Conservation (phyloP, 2,329 filamentous ascomycete species). For the Hymenoscyphus occultus region DNA sequence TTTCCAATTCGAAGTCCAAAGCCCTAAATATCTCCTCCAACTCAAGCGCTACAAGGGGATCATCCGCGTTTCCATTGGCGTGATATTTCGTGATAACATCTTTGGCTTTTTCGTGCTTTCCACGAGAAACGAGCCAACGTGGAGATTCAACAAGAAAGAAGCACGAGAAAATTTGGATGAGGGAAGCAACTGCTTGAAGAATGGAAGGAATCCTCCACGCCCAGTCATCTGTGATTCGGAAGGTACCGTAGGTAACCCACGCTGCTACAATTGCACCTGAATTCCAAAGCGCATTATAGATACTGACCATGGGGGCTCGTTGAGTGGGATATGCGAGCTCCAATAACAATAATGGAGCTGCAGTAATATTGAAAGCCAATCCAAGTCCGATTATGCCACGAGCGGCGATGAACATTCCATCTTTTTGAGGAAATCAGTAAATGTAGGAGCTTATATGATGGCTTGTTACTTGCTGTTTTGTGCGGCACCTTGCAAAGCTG, state of each 20-base stretch:
- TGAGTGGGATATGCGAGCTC: slow-evolving; percentile 39
- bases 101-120: slow-evolving; percentile 50
- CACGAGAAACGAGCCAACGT: slow-evolving; percentile 56
- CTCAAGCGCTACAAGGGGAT: slow-evolving; percentile 48
- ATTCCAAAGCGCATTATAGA: slow-evolving; percentile 38
- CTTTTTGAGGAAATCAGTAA: slow-evolving; percentile 7
- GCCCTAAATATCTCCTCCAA: slow-evolving; percentile 25
- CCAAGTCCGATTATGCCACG: slow-evolving; percentile 38
- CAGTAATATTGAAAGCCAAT: slow-evolving; percentile 35
- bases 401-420: slow-evolving; percentile 35
- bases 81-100: slow-evolving; percentile 53
- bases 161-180: slow-evolving; percentile 20
- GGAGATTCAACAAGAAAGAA: slow-evolving; percentile 48
- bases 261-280: slow-evolving; percentile 40
- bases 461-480: slow-evolving; percentile 19
- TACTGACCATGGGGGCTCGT: slow-evolving; percentile 35
- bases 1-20: slow-evolving; percentile 21
- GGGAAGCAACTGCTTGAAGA: slow-evolving; percentile 22
- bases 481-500: slow-evolving; percentile 21
- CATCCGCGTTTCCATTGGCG: slow-evolving; percentile 49
- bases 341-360: slow-evolving; percentile 37
- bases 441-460: neutral
- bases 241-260: slow-evolving; percentile 39
- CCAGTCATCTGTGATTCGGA: slow-evolving; percentile 22
- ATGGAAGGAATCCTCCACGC: slow-evolving; percentile 27